These are phyloP conservation scores for Neonectria faginata DNA, from an alignment of 2,329 filamentous ascomycete species.

Conservation along the genomic window DNA sequence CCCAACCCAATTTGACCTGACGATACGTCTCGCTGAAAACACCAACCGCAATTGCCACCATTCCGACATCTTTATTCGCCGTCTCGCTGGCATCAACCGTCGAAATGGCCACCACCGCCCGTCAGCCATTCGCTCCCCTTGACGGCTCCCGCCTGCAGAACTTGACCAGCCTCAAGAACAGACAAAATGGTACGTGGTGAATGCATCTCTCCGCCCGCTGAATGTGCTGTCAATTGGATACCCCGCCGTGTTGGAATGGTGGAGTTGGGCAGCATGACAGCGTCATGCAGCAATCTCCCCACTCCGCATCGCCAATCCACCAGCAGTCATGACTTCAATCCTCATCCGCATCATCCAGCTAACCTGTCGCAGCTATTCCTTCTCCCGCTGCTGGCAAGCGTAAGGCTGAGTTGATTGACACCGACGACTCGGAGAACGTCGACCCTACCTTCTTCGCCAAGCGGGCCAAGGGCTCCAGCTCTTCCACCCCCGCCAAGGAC, in stretches of 20 bases:
- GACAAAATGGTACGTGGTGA: conserved; percentile 73
- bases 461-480: conserved; percentile 65
- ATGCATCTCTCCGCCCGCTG: not conserved
- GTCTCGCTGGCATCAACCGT: not conserved
- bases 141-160: conserved; percentile 76
- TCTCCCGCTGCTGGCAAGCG: conserved; percentile 62
- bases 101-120: conserved; percentile 67
- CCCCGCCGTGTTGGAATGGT: not conserved
- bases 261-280: conserved; percentile 17
- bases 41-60: conserved; percentile 46
- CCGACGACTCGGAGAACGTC: conserved; percentile 70
- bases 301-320: conserved; percentile 19
- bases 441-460: conserved; percentile 68
- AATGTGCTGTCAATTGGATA: conserved; percentile 9
- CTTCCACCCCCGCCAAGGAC: conserved; percentile 56
- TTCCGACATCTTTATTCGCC: conserved; percentile 56
- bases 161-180: conserved; percentile 81
- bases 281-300: conserved; percentile 23
- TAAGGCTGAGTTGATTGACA: conserved; percentile 66
- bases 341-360: conserved; percentile 21
- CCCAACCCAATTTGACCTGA: conserved; percentile 12
- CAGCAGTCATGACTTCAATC: not conserved
- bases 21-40: conserved; percentile 16
- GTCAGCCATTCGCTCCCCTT: conserved; percentile 82
- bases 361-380: conserved; percentile 53